These are phyloP conservation scores for Penicillium goetzii DNA, from an alignment of 495 filamentous ascomycete genomes.

Conservation along the genomic window DNA sequence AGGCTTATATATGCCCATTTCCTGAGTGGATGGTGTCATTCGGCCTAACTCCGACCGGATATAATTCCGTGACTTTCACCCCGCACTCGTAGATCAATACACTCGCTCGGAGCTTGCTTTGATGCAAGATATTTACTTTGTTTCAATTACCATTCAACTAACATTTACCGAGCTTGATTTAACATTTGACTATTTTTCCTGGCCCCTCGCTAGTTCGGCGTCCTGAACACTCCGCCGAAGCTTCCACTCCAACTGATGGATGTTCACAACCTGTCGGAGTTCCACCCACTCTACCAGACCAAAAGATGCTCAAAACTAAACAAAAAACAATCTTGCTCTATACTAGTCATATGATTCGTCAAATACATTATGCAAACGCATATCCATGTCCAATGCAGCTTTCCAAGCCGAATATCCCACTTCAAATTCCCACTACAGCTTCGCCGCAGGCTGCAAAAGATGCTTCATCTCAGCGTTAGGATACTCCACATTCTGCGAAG, in stretches of 20 bases:
- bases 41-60: constrained; percentile 32
- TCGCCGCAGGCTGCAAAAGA: constrained; percentile 32
- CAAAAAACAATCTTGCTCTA: neutral
- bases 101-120: neutral
- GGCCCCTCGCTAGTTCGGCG: neutral
- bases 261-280: neutral
- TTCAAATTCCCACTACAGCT: constrained; percentile 40
- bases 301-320: neutral
- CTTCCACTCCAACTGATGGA: neutral
- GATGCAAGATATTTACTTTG: neutral
- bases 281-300: neutral
- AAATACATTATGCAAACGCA: neutral
- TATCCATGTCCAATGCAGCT: neutral
- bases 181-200: neutral
- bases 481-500: constrained; percentile 40
- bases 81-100: neutral
- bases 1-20: constrained; percentile 27
- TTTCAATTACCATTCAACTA: neutral
- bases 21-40: constrained; percentile 34
- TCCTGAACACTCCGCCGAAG: neutral
- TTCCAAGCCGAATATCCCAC: neutral
- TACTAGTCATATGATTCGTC: constrained; percentile 4
- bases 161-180: neutral
- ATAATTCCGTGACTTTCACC: constrained; percentile 24
- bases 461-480: constrained; percentile 43